Evolutionary conservation across 2,329 filamentous ascomycete genomes (phyloP), one percentile per base, ranked within the genome.

Genomic region (Aureobasidium sp.): DNA sequence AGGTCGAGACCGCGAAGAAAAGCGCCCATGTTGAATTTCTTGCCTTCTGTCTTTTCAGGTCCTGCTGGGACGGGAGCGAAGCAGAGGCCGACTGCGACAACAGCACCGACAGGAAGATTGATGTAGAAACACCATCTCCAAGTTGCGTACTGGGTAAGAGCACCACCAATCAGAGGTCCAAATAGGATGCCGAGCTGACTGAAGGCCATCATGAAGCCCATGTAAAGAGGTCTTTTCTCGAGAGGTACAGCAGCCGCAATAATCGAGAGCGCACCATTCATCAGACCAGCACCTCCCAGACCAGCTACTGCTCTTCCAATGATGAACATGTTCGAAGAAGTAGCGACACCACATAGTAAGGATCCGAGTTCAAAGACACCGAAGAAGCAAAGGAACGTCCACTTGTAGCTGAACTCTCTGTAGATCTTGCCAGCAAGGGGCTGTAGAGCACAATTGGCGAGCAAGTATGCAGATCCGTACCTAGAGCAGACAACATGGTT

Each of bases 351-450:
- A 64, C 82, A 85, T n/a, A 86, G 69, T 3, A 82, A 66, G 0
- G 80, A 83, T 1, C 84, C 84, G 0, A 84, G 26, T 59, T 78
- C 75, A 64, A 79, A 79, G 24, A 78, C 67, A 0, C 73, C n/a
- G 32, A 86, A 73, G 47, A 77, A 71, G 61, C 75, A 71, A 5
- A 85, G 72, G 68, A 81, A 85, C 1, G 76, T 76, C 56, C 73
- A 80, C 75, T 13, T 78, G 41, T 60, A 60, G 36, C 34, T 73
- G 66, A 84, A 84, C 70, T 81, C 82, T 56, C 82, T 85, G 8
- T 84, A 88, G 1, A 87, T 83, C 72, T 81, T 81, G 29, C 78
- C 81, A 46, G 76, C 81, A 1, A 76, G 76, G 5, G 78, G 78
- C 62, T 80, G 78, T 0, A 69, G 51, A 27, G 74, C 69, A 41